Evolutionary conservation across 495 filamentous ascomycete genomes (phyloP), one percentile per base, ranked within the genome.

Genomic region (Lasiosphaeria ovina): DNA sequence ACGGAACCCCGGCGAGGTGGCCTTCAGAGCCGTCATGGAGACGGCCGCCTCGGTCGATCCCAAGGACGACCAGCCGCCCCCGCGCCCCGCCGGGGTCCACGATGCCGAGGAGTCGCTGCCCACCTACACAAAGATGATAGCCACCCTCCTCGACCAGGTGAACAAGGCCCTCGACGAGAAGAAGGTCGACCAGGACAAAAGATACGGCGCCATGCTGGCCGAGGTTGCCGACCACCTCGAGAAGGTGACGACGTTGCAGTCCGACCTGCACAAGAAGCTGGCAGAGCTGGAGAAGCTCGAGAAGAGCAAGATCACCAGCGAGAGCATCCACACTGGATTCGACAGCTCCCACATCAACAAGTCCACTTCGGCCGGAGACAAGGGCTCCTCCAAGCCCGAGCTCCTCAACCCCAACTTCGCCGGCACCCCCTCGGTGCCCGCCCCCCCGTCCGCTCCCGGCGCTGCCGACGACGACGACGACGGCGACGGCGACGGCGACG

Each of bases 121-220:
- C 1, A 89, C 87, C 5, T 98, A 96, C 69, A 93, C 91, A 16
- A 89, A 92, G 76, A 98, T 98, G 94, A 92, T 98, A 89, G 89
- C 90, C 35, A 83, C 87, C 5, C 66, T 98, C 62, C 83, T 97
- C 6, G 94, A 98, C 66, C 90, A 97, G 70, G 92, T 98, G 34
- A 98, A 97, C 78, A 89, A 89, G 72, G 86, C 91, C 47, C 81
- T 97, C 12, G 90, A 90, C 45, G 86, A 90, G 57, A 78, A 79
- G 61, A 83, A 86, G 55, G 51, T 73, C 4, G 66, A 57, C 35
- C 81, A 82, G 10, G 77, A 85, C 36, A 83, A 88, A 62, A 77
- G 88, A 36, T 88, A 87, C 63, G 76, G 84, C 34, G 87, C 78
- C 51, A 97, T 93, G 76, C 76, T 92, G 33, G 80, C 83, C 34